A percentile compares a stretch with the other conserved stretches of the same genome.
phyloP scores from a whole-genome alignment of 2,329 filamentous ascomycete species.

The Fusarium mundagurra region DNA sequence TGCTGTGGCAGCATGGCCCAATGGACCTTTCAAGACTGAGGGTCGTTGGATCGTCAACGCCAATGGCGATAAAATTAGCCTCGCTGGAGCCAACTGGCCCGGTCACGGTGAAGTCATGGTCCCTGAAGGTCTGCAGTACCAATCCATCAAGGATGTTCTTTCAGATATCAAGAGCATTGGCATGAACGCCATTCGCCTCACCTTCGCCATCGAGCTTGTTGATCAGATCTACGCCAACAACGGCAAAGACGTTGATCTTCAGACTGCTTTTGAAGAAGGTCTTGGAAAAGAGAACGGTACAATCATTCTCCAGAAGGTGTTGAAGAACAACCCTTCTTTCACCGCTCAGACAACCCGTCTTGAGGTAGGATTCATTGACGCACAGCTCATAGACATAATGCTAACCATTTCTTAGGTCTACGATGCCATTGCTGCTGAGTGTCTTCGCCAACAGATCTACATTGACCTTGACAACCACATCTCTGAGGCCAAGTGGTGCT shows the following conservation, averaged over 20 bases:
- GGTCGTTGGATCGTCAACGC: constrained; percentile 56
- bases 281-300: constrained; percentile 64
- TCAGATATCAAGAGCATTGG: constrained; percentile 66
- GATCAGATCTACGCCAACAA: constrained; percentile 64
- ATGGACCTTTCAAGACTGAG: constrained; percentile 50
- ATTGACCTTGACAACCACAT: constrained; percentile 71
- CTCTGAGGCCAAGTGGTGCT: constrained; percentile 68
- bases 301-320: constrained; percentile 59
- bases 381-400: rapidly evolving
- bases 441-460: constrained; percentile 62
- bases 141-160: constrained; percentile 64
- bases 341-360: constrained; percentile 63
- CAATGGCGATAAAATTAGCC: constrained; percentile 51
- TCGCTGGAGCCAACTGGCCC: constrained; percentile 70
- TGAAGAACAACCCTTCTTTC: constrained; percentile 67
- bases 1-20: constrained; percentile 28
- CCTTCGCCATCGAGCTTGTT: constrained; percentile 72
- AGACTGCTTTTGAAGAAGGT: constrained; percentile 55
- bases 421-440: constrained; percentile 70
- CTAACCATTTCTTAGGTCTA: constrained; percentile 47
- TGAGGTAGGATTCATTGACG: constrained; percentile 46
- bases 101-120: constrained; percentile 71
- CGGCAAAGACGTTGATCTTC: constrained; percentile 57
- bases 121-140: constrained; percentile 71
- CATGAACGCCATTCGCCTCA: constrained; percentile 71